Percentiles rank a stretch among this genome's conserved stretches.
Conservation (phyloP, 192 early-diverging fungal species). For the Radiomyces spectabilis region DNA sequence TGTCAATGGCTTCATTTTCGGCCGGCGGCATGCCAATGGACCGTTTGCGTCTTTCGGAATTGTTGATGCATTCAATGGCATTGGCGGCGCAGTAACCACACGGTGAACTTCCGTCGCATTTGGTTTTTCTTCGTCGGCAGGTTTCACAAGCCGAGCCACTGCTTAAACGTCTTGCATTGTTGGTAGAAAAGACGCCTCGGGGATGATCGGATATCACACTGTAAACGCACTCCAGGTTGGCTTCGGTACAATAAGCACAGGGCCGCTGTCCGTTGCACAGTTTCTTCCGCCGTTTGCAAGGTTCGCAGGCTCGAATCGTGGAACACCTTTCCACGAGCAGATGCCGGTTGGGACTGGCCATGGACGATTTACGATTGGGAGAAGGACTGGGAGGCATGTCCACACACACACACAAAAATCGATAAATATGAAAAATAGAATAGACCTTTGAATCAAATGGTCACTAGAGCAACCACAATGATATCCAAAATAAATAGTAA, state of each 20-base stretch:
- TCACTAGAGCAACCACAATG: too few relatives aligned
- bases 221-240: conserved; percentile 20
- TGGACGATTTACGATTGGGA: too few relatives aligned
- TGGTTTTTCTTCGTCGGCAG: conserved; percentile 28
- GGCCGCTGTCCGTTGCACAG: conserved; percentile 24
- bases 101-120: conserved; percentile 28
- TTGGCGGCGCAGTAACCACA: conserved; percentile 26
- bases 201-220: conserved; percentile 19
- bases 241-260: conserved; percentile 21
- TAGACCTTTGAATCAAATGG: too few relatives aligned
- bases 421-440: too few relatives aligned
- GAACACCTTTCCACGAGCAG: conserved; percentile 12
- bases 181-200: neutral
- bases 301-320: conserved; percentile 18
- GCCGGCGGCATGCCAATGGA: neutral
- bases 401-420: too few relatives aligned
- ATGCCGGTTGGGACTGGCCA: too few relatives aligned
- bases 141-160: conserved; percentile 33
- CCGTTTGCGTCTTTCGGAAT: conserved; percentile 14
- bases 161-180: conserved; percentile 13
- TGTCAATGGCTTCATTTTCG: conserved; percentile 26
- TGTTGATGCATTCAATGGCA: conserved; percentile 20
- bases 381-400: too few relatives aligned
- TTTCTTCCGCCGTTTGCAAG: conserved; percentile 16
- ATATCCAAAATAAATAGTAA: too few relatives aligned